phyloP scores from a whole-genome alignment of 768 basidiomycete genomes.

The Strobilomyces confusus region DNA sequence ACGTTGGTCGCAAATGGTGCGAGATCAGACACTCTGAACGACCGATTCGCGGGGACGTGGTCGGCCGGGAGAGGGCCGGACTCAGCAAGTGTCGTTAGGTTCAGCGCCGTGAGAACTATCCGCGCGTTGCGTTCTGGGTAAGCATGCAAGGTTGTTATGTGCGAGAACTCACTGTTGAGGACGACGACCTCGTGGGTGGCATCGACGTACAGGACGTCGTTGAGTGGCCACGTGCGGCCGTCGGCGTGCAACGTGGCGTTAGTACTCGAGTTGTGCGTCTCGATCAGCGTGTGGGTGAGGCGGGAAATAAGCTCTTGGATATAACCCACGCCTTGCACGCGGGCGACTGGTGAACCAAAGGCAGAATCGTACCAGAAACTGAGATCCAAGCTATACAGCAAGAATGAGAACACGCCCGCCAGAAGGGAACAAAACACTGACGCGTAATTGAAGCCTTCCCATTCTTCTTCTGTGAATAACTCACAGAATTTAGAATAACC shows the following conservation, averaged over 20 bases:
- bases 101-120: constrained; percentile 78
- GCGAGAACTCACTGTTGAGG: constrained; percentile 55
- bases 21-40: constrained; percentile 72
- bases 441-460: constrained; percentile 91
- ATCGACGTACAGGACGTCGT: constrained; percentile 77
- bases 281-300: constrained; percentile 71
- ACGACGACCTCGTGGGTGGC: constrained; percentile 92
- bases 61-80: constrained; percentile 73
- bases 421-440: constrained; percentile 33
- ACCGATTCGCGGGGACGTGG: constrained; percentile 59
- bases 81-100: constrained; percentile 68
- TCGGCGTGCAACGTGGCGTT: constrained; percentile 78
- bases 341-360: constrained; percentile 78
- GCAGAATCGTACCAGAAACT: constrained; percentile 56
- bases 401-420: background rate
- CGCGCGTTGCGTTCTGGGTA: background rate
- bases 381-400: constrained; percentile 17
- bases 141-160: background rate
- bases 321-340: constrained; percentile 75
- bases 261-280: constrained; percentile 72
- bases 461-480: constrained; percentile 87
- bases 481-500: constrained; percentile 91
- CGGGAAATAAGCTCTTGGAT: constrained; percentile 81
- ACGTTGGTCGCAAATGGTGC: constrained; percentile 88
- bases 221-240: constrained; percentile 64